Base-by-base conservation (phyloP, 495 filamentous ascomycete genomes). In the Geopyxis carbonaria region DNA sequence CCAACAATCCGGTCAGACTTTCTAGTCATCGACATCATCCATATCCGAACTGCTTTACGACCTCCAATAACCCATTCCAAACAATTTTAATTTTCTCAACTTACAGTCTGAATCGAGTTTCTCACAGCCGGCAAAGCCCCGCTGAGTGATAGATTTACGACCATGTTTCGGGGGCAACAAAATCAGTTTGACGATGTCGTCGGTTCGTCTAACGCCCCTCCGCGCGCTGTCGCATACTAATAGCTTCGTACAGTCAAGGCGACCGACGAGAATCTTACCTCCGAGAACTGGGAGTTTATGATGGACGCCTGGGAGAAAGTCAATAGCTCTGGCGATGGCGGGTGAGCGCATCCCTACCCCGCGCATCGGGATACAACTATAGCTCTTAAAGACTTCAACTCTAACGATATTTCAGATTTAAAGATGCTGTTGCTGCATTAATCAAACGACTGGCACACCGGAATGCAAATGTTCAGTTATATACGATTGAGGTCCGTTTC, bases 401-500 rank as follows among this genome's bases (percentile, higher is more conserved):
- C n/a, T n/a, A n/a, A n/a, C n/a, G n/a, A 9, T 16, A 32, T 34
- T 14, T 7, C 55, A 72, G 85, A 30, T 69, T 84, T 36, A 93
- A 92, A 62, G 87, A 95, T 64, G 85, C 75, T 13, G 82, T 95
- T 45, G 80, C 84, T 45, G 78, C 81, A 43, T 69, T 97, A 68
- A 97, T 95, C 59, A 95, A 93, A 63, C 69, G 89, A 43, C 67
- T 97, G 46, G 91, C 89, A 40, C 87, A 97, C 62, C 74, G 89
- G 44, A 97, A 97, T 62, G 89, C 89, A 41, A 95, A 97, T 61
- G 89, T 97, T n/a, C 89, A 97, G 62, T 68, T 97, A 22, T 97
- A 97, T 57, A 95, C 89, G 14, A 68, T 97, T 42, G 89, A 97
- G 70, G 84, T 89, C 50, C 32, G 68, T n/a, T n/a, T n/a, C n/a